These are phyloP conservation scores for Kondoa subrosea DNA, from an alignment of 768 basidiomycete genomes.

Conservation along the genomic window DNA sequence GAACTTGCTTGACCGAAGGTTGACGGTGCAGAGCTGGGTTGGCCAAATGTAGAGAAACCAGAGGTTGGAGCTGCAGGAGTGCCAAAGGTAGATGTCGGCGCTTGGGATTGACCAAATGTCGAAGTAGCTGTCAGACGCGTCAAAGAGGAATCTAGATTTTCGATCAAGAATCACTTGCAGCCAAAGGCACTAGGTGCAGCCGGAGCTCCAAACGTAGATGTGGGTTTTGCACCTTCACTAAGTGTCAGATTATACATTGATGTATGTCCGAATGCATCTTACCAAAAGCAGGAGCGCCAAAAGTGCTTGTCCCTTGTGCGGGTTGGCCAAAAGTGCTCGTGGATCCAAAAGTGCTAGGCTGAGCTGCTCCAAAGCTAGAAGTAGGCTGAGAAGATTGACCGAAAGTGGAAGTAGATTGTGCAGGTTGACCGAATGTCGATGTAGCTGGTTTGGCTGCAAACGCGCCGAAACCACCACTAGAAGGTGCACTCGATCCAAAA, in stretches of 20 bases:
- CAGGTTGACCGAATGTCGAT: not conserved
- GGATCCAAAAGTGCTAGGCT: conserved; percentile 1
- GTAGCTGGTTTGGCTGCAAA: not conserved
- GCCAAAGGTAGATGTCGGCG: conserved; percentile 12
- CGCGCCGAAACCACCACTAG: not conserved
- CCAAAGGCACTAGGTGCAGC: conserved; percentile 8
- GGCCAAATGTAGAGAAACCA: not conserved
- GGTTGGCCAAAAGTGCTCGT: not conserved
- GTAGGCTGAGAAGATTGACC: not conserved
- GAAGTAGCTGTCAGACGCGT: conserved; percentile 6
- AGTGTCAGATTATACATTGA: not conserved
- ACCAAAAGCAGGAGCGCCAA: conserved; percentile 6
- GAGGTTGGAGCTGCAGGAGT: not conserved
- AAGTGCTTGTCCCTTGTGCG: conserved; percentile 8
- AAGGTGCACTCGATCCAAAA: conserved; percentile 5
- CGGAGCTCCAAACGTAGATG: conserved; percentile 13
- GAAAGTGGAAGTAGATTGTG: not conserved
- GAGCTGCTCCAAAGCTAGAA: not conserved
- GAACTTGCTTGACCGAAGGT: no score
- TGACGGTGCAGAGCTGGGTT: no score
- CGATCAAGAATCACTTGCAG: not conserved
- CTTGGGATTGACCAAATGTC: conserved; percentile 10
- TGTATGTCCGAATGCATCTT: not conserved
- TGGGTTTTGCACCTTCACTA: not conserved
- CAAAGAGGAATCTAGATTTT: not conserved